Percentiles rank a stretch among this genome's conserved stretches.
Evolutionary conservation across 306 rosid genomes (phyloP).

Genomic region (Gynostemma pentaphyllum): DNA sequence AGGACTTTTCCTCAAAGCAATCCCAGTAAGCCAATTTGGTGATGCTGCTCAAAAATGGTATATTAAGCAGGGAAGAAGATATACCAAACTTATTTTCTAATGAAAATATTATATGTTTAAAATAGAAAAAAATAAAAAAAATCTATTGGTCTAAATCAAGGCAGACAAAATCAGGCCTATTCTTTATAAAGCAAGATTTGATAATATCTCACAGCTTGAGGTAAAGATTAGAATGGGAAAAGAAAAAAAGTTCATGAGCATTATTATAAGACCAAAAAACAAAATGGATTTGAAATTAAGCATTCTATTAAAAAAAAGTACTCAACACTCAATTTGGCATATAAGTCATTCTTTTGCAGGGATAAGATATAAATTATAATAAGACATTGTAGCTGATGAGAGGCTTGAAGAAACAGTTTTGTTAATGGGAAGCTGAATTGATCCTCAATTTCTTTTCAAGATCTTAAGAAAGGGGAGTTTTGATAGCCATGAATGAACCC

Average conservation of each 20-base stretch:
- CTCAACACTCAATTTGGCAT: too few relatives aligned
- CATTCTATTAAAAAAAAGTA: too few relatives aligned
- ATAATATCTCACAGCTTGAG: slow-evolving; percentile 10
- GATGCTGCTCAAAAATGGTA: background rate
- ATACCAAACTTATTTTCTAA: too few relatives aligned
- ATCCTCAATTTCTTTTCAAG: background rate
- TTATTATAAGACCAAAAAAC: too few relatives aligned
- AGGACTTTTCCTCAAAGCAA: background rate
- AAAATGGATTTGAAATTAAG: too few relatives aligned
- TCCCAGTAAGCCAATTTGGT: slow-evolving; percentile 2
- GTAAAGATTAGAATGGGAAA: too few relatives aligned
- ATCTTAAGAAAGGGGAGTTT: slow-evolving; percentile 1
- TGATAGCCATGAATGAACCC: slow-evolving; percentile 9
- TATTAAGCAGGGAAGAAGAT: too few relatives aligned
- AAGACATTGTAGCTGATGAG: too few relatives aligned
- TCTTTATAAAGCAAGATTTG: too few relatives aligned
- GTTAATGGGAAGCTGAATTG: slow-evolving; percentile 7
- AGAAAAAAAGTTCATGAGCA: too few relatives aligned
- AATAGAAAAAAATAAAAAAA: background rate
- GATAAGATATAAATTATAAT: too few relatives aligned
- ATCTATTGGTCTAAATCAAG: background rate
- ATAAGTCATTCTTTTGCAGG: too few relatives aligned
- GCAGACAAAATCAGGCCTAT: background rate
- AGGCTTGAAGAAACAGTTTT: background rate
- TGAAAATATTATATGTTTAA: background rate